These are phyloP conservation scores for Jatropha podagrica DNA, from an alignment of 441 rosid genomes.

Conservation along the genomic window DNA sequence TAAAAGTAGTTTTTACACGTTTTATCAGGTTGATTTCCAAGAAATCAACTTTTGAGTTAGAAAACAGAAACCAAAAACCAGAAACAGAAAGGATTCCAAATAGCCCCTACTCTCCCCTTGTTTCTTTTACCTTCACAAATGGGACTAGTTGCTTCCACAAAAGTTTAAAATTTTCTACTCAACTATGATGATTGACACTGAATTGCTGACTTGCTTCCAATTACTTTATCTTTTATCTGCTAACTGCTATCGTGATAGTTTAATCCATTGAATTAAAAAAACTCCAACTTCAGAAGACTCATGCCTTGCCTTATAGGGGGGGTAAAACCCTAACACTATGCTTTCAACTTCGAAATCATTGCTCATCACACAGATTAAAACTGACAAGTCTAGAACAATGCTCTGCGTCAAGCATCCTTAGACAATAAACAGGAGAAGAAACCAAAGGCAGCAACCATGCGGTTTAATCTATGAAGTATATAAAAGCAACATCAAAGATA, in stretches of 20 bases:
- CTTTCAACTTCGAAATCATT: not conserved
- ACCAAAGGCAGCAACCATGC: not conserved
- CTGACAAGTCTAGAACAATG: not conserved
- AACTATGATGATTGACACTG: not conserved
- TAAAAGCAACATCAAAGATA: slow-evolving; percentile 3
- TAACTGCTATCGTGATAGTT: not conserved
- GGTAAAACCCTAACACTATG: not conserved
- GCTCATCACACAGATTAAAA: not conserved
- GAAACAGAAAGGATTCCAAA: no score
- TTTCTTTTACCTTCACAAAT: not conserved
- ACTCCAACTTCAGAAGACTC: not conserved
- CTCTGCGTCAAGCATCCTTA: not conserved
- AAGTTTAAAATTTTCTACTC: not conserved
- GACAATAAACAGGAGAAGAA: not conserved
- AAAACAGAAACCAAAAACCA: no score
- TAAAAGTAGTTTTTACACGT: no score
- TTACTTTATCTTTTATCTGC: not conserved
- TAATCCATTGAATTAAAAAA: not conserved
- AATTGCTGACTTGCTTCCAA: not conserved
- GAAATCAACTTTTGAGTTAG: no score
- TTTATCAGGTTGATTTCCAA: no score
- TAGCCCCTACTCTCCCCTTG: not conserved
- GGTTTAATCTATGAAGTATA: slow-evolving; percentile 1
- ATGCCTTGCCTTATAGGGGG: not conserved
- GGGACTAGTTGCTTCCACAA: slow-evolving; percentile 1